Conservation (phyloP, 2,329 filamentous ascomycete genomes). For the Hypoxylon sp. region DNA sequence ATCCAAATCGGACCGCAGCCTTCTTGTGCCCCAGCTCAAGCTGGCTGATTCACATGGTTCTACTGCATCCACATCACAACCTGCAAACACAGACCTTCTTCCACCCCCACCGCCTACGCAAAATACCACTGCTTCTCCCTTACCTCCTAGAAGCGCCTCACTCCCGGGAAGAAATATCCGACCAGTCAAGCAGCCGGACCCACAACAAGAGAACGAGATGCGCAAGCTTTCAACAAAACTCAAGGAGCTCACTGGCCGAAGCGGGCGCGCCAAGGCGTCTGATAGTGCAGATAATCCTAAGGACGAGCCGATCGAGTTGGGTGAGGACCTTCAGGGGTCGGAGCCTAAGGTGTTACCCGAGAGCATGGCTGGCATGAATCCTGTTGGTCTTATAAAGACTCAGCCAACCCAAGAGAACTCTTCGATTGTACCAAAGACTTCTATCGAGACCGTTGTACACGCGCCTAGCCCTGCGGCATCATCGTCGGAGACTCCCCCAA, state of each 20-base stretch:
- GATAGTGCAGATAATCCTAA: slow-evolving; percentile 1
- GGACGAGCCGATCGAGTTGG: slow-evolving; percentile 16
- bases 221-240: slow-evolving; percentile 43
- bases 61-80: slow-evolving; percentile 54
- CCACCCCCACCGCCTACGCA: slow-evolving; percentile 47
- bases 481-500: slow-evolving; percentile 37
- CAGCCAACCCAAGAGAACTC: slow-evolving; percentile 16
- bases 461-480: slow-evolving; percentile 14
- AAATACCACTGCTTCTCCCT: slow-evolving; percentile 35
- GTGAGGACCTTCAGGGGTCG: background rate
- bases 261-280: slow-evolving; percentile 11
- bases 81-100: slow-evolving; percentile 42
- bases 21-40: slow-evolving; percentile 65
- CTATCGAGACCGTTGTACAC: slow-evolving; percentile 22
- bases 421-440: slow-evolving; percentile 17
- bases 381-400: slow-evolving; percentile 32
- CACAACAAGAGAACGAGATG: slow-evolving; percentile 39
- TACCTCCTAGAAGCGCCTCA: slow-evolving; percentile 48
- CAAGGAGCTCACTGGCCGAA: slow-evolving; percentile 43
- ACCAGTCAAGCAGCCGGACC: slow-evolving; percentile 41
- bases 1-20: slow-evolving; percentile 62
- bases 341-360: slow-evolving; percentile 8
- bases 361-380: slow-evolving; percentile 19
- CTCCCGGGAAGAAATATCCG: slow-evolving; percentile 51
- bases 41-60: slow-evolving; percentile 66